Percentiles rank a stretch among this genome's conserved stretches.
Evolutionary conservation across 495 filamentous ascomycete species (phyloP).

Genomic region (Jackrogersella multiformis): DNA sequence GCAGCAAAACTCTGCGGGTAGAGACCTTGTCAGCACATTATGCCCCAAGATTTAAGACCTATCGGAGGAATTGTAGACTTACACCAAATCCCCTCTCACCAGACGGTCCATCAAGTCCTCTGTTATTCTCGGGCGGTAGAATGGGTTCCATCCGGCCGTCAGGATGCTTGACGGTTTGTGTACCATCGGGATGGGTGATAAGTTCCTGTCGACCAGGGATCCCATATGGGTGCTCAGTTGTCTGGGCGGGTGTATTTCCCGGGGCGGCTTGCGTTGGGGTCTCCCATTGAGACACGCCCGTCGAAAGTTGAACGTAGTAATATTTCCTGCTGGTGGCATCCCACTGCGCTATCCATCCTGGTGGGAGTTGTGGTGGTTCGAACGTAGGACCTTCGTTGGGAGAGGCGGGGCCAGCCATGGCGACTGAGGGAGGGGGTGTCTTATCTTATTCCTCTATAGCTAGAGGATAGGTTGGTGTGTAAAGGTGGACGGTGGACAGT

Average conservation of each 20-base stretch:
- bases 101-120: constrained; percentile 48
- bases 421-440: constrained; percentile 41
- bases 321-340: constrained; percentile 76
- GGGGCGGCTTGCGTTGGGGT: constrained; percentile 73
- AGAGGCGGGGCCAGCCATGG: constrained; percentile 61
- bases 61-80: constrained; percentile 32
- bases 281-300: constrained; percentile 80
- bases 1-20: constrained; percentile 44
- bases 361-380: constrained; percentile 72
- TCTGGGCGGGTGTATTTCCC: constrained; percentile 58
- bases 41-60: not conserved
- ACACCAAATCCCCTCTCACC: constrained; percentile 60
- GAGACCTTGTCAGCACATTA: constrained; percentile 17
- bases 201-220: constrained; percentile 55
- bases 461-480: not conserved
- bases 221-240: constrained; percentile 62
- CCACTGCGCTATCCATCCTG: constrained; percentile 89
- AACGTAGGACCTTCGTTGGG: constrained; percentile 75
- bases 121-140: constrained; percentile 48
- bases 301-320: constrained; percentile 82
- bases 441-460: constrained; percentile 32
- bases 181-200: constrained; percentile 63
- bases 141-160: constrained; percentile 63
- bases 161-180: constrained; percentile 57
- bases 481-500: too few species aligned